Percentiles rank a stretch among this genome's conserved stretches.
phyloP scores from a whole-genome alignment of 2,329 filamentous ascomycete genomes.

The Pyrenophora seminiperda region DNA sequence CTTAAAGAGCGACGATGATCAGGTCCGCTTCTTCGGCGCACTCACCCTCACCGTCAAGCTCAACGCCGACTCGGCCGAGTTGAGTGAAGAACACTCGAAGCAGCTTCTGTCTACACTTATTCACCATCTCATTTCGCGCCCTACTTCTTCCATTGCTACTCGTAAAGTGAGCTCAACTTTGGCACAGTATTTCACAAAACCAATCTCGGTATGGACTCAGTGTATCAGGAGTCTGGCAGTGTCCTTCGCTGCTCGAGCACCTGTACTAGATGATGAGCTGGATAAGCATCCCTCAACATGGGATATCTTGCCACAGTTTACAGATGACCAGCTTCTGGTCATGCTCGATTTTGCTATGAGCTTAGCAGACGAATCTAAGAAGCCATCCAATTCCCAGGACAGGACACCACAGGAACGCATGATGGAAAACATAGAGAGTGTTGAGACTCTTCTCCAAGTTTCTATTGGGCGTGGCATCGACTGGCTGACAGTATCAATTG shows the following conservation, averaged over 20 bases:
- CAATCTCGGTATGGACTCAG: slow-evolving; percentile 68
- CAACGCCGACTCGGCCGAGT: slow-evolving; percentile 74
- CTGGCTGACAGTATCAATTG: slow-evolving; percentile 34
- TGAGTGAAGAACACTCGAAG: slow-evolving; percentile 43
- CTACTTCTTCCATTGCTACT: slow-evolving; percentile 63
- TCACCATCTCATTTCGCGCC: slow-evolving; percentile 38
- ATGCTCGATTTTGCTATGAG: slow-evolving; percentile 68
- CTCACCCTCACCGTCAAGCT: slow-evolving; percentile 93
- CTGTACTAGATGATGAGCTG: slow-evolving; percentile 57
- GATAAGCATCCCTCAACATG: slow-evolving; percentile 52
- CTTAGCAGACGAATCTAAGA: slow-evolving; percentile 70
- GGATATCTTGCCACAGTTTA: slow-evolving; percentile 55
- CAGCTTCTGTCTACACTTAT: slow-evolving; percentile 47
- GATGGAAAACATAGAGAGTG: slow-evolving; percentile 57
- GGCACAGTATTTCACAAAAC: slow-evolving; percentile 75
- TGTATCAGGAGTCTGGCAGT: slow-evolving; percentile 68
- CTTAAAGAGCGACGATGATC: slow-evolving; percentile 69
- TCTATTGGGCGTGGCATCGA: slow-evolving; percentile 46
- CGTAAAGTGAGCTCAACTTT: slow-evolving; percentile 79
- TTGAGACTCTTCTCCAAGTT: slow-evolving; percentile 55
- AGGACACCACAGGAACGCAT: slow-evolving; percentile 59
- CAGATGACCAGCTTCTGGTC: slow-evolving; percentile 59
- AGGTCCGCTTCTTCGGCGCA: slow-evolving; percentile 89
- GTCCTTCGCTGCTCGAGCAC: slow-evolving; percentile 59
- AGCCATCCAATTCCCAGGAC: slow-evolving; percentile 66